These are phyloP conservation scores for Rhizopogon vesiculosus DNA, from an alignment of 768 basidiomycete genomes.

Conservation along the genomic window DNA sequence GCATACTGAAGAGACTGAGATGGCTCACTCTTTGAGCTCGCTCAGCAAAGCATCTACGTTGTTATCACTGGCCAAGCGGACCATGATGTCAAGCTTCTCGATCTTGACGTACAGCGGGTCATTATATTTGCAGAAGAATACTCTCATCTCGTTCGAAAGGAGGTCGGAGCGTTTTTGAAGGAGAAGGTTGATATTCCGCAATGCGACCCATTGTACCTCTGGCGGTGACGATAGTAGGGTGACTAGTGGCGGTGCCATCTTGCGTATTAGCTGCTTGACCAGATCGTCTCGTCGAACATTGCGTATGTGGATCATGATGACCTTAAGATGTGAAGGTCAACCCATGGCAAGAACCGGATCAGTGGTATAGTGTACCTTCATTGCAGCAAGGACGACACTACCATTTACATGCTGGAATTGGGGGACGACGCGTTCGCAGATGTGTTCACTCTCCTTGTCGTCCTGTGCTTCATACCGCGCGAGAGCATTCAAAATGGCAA, in stretches of 20 bases:
- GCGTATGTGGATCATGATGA: constrained; percentile 97
- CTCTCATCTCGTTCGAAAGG: constrained; percentile 93
- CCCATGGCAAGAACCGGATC: neutral
- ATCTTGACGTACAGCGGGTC: constrained; percentile 99
- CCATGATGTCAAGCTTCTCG: constrained; percentile 99
- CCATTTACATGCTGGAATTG: constrained; percentile 98
- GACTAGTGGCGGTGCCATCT: constrained; percentile 96
- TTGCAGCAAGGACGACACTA: constrained; percentile 92
- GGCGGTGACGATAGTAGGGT: constrained; percentile 95
- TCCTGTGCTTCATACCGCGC: constrained; percentile 80
- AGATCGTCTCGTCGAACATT: constrained; percentile 78
- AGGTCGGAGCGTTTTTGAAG: constrained; percentile 91
- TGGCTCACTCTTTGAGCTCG: constrained; percentile 87
- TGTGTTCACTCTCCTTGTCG: constrained; percentile 96
- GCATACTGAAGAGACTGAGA: neutral
- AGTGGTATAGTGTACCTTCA: constrained; percentile 56
- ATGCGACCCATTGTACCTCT: constrained; percentile 97
- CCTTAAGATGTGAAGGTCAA: constrained; percentile 39
- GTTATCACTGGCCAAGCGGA: constrained; percentile 81
- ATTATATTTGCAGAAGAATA: constrained; percentile 99
- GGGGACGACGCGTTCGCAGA: constrained; percentile 96
- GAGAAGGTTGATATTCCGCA: constrained; percentile 94
- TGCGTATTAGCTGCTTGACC: constrained; percentile 78
- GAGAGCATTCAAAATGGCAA: constrained; percentile 85
- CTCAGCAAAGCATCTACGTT: constrained; percentile 94